Evolutionary conservation across 2,329 filamentous ascomycete species (phyloP).

Genomic region (Phaeomoniella chlamydospora): DNA sequence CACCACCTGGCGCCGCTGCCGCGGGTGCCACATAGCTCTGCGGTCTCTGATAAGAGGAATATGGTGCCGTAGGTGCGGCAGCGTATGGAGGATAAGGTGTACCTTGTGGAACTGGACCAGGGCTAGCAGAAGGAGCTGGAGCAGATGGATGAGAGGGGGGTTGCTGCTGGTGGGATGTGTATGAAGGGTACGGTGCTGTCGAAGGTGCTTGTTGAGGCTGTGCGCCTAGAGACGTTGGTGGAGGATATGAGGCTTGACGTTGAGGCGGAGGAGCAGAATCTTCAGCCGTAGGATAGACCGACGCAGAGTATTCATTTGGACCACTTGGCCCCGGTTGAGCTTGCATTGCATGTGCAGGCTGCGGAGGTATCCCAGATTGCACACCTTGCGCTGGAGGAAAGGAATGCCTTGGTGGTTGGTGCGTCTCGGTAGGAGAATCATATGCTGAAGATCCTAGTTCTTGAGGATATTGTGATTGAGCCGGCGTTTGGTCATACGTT

Average conservation of each 20-base stretch:
- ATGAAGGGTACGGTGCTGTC: conserved; percentile 65
- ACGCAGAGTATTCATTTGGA: conserved; percentile 21
- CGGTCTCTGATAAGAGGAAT: neutral
- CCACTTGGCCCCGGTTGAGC: conserved; percentile 15
- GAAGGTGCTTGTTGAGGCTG: conserved; percentile 56
- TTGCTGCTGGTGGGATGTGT: conserved; percentile 5
- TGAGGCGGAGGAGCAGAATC: conserved; percentile 4
- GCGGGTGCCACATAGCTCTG: neutral
- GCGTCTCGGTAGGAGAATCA: conserved; percentile 54
- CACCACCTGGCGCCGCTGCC: conserved; percentile 1
- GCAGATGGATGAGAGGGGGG: conserved; percentile 11
- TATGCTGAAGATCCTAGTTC: conserved; percentile 67
- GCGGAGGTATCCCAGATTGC: conserved; percentile 7
- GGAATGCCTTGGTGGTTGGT: conserved; percentile 15
- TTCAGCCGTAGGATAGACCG: conserved; percentile 21
- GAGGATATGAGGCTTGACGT: conserved; percentile 2
- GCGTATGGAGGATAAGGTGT: neutral
- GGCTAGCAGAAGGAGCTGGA: conserved; percentile 1
- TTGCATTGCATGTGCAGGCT: conserved; percentile 9
- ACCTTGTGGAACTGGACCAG: neutral
- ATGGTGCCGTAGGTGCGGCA: neutral
- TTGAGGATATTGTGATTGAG: conserved; percentile 38
- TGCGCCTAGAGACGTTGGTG: conserved; percentile 4
- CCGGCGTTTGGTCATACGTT: conserved; percentile 40
- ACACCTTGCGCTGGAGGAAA: conserved; percentile 13